These are phyloP conservation scores for Exophiala mesophila DNA, from an alignment of 2,329 filamentous ascomycete species.

Conservation along the genomic window DNA sequence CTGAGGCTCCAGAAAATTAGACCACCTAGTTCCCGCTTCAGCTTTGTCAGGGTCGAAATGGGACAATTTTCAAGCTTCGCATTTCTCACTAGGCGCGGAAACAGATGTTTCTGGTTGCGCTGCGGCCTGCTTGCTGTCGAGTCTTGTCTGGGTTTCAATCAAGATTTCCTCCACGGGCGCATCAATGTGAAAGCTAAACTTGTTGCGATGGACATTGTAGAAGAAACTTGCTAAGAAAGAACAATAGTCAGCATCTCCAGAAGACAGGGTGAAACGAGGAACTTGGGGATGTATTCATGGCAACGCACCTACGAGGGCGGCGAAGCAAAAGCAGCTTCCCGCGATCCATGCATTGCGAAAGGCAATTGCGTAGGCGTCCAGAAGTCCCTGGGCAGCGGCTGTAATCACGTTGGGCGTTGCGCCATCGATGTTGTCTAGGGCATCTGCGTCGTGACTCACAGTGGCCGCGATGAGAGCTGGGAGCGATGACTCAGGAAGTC, in stretches of 20 bases:
- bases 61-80: no score
- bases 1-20: no score
- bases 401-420: constrained; percentile 12
- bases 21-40: no score
- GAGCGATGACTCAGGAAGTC: constrained; percentile 7
- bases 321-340: constrained; percentile 4
- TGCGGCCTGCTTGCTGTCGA: no score
- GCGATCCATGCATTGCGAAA: constrained; percentile 9
- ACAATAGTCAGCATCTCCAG: neutral
- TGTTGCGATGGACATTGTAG: constrained; percentile 4
- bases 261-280: neutral
- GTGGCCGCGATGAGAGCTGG: constrained; percentile 8
- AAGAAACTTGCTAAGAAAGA: constrained; percentile 3
- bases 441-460: constrained; percentile 1
- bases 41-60: no score
- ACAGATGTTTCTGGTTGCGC: no score
- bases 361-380: constrained; percentile 3
- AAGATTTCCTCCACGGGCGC: constrained; percentile 5
- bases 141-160: neutral
- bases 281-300: neutral
- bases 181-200: constrained; percentile 14
- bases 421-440: constrained; percentile 4
- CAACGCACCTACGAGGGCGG: constrained; percentile 10
- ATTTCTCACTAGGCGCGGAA: no score
- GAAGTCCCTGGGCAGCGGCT: constrained; percentile 6